These are phyloP conservation scores for Cudoniella acicularis DNA, from an alignment of 495 filamentous ascomycete genomes.

Conservation along the genomic window DNA sequence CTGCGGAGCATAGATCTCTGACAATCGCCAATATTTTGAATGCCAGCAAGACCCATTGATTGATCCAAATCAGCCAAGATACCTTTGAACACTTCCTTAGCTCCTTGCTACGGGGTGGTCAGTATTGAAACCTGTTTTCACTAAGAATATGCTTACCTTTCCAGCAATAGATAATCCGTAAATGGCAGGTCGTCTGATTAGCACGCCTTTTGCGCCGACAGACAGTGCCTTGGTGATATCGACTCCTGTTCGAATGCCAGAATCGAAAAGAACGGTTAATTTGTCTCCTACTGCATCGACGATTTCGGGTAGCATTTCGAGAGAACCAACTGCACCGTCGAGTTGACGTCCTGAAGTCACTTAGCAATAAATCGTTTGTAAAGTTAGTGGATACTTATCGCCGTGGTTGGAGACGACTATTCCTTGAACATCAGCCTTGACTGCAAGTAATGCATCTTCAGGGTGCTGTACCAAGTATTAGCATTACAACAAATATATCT, in stretches of 20 bases:
- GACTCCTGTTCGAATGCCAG: slow-evolving; percentile 80
- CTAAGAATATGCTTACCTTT: slow-evolving; percentile 20
- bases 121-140: background rate
- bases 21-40: slow-evolving; percentile 49
- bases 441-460: slow-evolving; percentile 83
- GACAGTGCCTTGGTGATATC: slow-evolving; percentile 87
- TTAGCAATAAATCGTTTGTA: slow-evolving; percentile 55
- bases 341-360: slow-evolving; percentile 69
- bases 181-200: slow-evolving; percentile 47
- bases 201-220: slow-evolving; percentile 48
- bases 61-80: slow-evolving; percentile 59
- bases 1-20: slow-evolving; percentile 46
- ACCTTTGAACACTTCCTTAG: slow-evolving; percentile 51
- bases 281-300: slow-evolving; percentile 81
- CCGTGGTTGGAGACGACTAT: slow-evolving; percentile 80
- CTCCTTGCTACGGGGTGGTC: slow-evolving; percentile 37
- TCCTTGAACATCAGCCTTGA: slow-evolving; percentile 80
- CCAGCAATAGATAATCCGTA: slow-evolving; percentile 50
- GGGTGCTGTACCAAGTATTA: slow-evolving; percentile 68
- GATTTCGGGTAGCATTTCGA: slow-evolving; percentile 91
- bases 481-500: too few relatives aligned
- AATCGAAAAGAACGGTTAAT: slow-evolving; percentile 86
- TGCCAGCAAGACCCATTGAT: slow-evolving; percentile 55
- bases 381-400: slow-evolving; percentile 79
- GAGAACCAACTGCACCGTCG: slow-evolving; percentile 78